Base-by-base conservation (phyloP, 1,284 basidiomycete genomes). In the Rhodotorula sp. region DNA sequence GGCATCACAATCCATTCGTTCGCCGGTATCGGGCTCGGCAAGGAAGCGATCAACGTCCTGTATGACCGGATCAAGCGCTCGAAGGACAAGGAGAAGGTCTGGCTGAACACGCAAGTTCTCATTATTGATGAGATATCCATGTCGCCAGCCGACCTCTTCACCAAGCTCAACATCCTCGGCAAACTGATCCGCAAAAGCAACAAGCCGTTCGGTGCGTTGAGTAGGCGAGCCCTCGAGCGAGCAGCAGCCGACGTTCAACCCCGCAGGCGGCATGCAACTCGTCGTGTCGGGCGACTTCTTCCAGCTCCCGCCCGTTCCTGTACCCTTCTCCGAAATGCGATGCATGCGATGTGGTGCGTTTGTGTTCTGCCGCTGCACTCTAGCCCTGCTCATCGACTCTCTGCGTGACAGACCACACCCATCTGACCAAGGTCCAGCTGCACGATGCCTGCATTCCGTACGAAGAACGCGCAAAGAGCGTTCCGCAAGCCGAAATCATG, bases 1-100 rank as follows among this genome's bases (percentile, higher is more conserved):
- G 77, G 77, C 17, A 58, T 59, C 39, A 77, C 76, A 2, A 46
- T 76, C 0, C 73, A 76, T 44, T 71, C 69, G 27, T 76, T 67
- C 66, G 64, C 70, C 4, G 64, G 62, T 0, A 47, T 73, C 32
- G 73, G 73, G 0, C 55, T 74, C 20, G 68, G 66, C 9, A 63
- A 74, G 22, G 66, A 73, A 62, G 57, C 64, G 8, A 55, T 70
- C 22, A 29, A 57, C n/a, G 51, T 59, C 29, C 46, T 70, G 46
- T 70, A 66, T 64, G 44, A 56, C 32, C 29, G 30, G 5, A 70
- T 70, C 54, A 30, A 10, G 17, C 46, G 39, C 13, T 62, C 52
- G 27, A 52, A 64, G 10, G 52, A 57, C 30, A 55, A 51, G 29
- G 22, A 29, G 22, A 66, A 65, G 48, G 46, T 32, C 24, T 76